These are phyloP conservation scores for Hansenula sp. DNA, from an alignment of 1,139 yeast genomes.

Conservation along the genomic window DNA sequence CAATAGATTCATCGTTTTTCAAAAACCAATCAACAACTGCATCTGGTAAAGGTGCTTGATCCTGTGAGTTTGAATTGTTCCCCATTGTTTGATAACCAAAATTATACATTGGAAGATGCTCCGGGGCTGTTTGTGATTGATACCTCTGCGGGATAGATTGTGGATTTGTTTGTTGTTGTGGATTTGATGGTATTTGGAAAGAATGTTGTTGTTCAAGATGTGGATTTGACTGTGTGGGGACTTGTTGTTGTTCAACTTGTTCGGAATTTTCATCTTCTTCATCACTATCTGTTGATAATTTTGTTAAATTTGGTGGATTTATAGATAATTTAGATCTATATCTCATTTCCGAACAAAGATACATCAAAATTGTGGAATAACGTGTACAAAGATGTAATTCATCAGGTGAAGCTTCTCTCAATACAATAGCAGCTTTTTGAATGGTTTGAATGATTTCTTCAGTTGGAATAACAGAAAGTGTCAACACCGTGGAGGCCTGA, in stretches of 20 bases:
- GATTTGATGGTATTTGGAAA: neutral
- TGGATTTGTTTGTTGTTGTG: constrained; percentile 6
- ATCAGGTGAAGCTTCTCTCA: constrained; percentile 86
- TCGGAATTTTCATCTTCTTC: constrained; percentile 14
- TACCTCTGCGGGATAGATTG: neutral
- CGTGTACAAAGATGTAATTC: constrained; percentile 80
- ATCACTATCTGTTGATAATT: constrained; percentile 15
- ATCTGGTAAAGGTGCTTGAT: constrained; percentile 33
- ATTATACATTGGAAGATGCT: constrained; percentile 4
- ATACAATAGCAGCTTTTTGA: constrained; percentile 68
- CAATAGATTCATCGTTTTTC: constrained; percentile 57
- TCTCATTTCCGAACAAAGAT: constrained; percentile 73
- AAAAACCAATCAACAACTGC: constrained; percentile 73
- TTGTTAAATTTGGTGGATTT: constrained; percentile 20
- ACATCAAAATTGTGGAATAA: constrained; percentile 77
- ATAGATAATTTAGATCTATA: constrained; percentile 23
- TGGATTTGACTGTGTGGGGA: neutral
- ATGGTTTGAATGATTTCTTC: constrained; percentile 69
- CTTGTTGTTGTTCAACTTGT: constrained; percentile 4
- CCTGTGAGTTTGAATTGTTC: constrained; percentile 3
- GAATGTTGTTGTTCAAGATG: neutral
- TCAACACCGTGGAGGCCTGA: constrained; percentile 44
- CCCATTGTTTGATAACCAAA: constrained; percentile 17
- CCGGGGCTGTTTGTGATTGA: neutral
- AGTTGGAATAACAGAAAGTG: constrained; percentile 60